These are phyloP conservation scores for Actinomortierella ambigua DNA, from an alignment of 371 early-diverging fungal genomes.

Conservation along the genomic window DNA sequence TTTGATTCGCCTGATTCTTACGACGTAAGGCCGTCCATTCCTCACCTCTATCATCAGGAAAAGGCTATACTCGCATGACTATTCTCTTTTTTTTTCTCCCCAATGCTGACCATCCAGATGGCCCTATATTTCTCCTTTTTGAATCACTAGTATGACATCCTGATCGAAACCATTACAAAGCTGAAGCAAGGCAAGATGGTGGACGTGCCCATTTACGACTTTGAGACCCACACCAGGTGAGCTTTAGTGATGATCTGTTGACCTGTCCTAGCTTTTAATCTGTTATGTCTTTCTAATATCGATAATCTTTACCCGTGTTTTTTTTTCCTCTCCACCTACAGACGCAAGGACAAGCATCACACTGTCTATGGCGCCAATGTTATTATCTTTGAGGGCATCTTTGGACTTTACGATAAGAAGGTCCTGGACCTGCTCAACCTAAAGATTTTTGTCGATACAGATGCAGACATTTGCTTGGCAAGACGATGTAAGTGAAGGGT, in stretches of 20 bases:
- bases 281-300: neutral
- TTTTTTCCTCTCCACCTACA: constrained; percentile 65
- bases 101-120: constrained; percentile 86
- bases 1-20: constrained; percentile 45
- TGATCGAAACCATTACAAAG: constrained; percentile 71
- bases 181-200: constrained; percentile 74
- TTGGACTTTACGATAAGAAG: constrained; percentile 83
- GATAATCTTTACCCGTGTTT: too few species aligned
- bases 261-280: too few species aligned
- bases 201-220: constrained; percentile 73
- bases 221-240: constrained; percentile 61
- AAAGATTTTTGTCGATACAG: constrained; percentile 93
- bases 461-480: constrained; percentile 89
- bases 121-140: constrained; percentile 51
- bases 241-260: neutral
- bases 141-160: constrained; percentile 67
- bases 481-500: constrained; percentile 66
- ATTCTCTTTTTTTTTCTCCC: too few species aligned
- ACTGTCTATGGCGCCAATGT: constrained; percentile 92
- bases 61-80: too few species aligned
- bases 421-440: constrained; percentile 78
- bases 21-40: constrained; percentile 7
- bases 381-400: constrained; percentile 93
- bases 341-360: constrained; percentile 69
- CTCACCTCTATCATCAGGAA: too few species aligned